Evolutionary conservation across 441 rosid genomes (phyloP).

Genomic region (Populus hybrid): DNA sequence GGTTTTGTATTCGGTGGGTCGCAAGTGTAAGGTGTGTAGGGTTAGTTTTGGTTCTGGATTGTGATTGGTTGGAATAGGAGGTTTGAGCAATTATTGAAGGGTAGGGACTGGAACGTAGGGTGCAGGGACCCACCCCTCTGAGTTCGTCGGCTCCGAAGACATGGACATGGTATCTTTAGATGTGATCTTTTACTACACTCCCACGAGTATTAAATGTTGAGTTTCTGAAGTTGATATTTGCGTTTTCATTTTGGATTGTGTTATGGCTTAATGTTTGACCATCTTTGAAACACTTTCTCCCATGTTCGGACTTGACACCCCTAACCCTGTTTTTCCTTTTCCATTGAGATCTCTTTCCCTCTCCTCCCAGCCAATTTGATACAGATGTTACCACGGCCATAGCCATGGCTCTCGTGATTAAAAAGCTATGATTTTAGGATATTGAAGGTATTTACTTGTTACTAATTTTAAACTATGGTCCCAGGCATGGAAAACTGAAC

Average conservation of each 20-base stretch:
- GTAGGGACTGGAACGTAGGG: neutral
- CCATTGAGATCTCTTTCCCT: neutral
- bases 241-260: neutral
- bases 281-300: neutral
- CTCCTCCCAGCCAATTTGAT: too few relatives aligned
- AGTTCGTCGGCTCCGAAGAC: neutral
- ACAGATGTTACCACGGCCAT: too few relatives aligned
- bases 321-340: neutral
- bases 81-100: neutral
- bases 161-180: neutral
- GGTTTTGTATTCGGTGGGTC: neutral
- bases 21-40: neutral
- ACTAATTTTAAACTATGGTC: too few relatives aligned
- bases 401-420: too few relatives aligned
- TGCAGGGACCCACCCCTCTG: neutral
- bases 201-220: neutral
- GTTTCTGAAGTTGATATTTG: neutral
- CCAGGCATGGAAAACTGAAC: too few relatives aligned
- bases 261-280: neutral
- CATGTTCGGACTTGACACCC: neutral
- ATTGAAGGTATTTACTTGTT: too few relatives aligned
- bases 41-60: neutral
- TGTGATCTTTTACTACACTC: neutral
- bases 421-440: too few relatives aligned
- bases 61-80: neutral